Percentiles rank a stretch among this genome's conserved stretches.
phyloP scores from a whole-genome alignment of 1,139 yeast genomes.

The Kazachstania sp. region DNA sequence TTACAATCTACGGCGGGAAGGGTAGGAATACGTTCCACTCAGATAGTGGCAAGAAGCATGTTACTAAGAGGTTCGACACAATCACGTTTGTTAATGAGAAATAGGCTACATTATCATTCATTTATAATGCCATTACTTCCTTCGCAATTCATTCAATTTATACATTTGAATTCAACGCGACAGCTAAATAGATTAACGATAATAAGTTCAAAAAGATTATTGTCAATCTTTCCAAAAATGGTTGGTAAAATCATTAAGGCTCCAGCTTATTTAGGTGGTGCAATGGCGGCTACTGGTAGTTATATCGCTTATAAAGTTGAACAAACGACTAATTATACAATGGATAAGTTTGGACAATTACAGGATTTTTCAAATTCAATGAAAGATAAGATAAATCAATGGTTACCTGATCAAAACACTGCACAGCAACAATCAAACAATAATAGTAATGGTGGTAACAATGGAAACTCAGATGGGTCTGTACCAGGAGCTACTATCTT shows the following conservation, averaged over 20 bases:
- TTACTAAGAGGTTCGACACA: not conserved
- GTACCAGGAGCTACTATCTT: constrained; percentile 34
- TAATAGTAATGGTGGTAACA: constrained; percentile 23
- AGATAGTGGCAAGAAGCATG: not conserved
- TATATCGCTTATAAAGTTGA: constrained; percentile 87
- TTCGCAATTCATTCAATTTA: constrained; percentile 13
- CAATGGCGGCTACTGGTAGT: constrained; percentile 89
- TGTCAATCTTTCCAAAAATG: constrained; percentile 41
- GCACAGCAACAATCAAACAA: constrained; percentile 18
- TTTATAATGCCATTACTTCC: constrained; percentile 16
- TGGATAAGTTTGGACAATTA: constrained; percentile 52
- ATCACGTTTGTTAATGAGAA: not conserved
- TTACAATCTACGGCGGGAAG: not conserved
- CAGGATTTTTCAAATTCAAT: constrained; percentile 44
- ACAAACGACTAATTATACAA: constrained; percentile 67
- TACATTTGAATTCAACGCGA: constrained; percentile 8
- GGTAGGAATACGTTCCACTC: not conserved
- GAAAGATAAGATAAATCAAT: constrained; percentile 25
- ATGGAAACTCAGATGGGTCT: constrained; percentile 24
- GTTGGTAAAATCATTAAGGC: constrained; percentile 51
- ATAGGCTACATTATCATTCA: constrained; percentile 15
- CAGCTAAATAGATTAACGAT: constrained; percentile 5
- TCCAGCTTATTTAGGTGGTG: constrained; percentile 82
- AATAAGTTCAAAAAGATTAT: constrained; percentile 17
- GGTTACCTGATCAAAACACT: constrained; percentile 18